Conservation (phyloP, 2,329 filamentous ascomycete genomes). For the Neurospora sp. region DNA sequence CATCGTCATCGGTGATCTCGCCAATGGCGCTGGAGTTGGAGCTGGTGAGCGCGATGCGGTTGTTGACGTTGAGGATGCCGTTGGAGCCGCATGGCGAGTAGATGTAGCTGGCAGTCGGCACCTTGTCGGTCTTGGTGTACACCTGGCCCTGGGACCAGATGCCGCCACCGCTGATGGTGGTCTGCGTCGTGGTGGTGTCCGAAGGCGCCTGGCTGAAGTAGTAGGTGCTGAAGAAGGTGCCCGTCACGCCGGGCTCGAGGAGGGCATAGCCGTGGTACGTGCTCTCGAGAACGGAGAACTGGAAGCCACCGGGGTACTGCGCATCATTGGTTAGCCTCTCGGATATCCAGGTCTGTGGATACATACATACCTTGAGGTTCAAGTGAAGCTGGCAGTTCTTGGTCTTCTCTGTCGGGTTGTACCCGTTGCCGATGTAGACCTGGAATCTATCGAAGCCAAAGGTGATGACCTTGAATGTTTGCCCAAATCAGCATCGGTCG, state of each 20-base stretch:
- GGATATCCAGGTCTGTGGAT: background rate
- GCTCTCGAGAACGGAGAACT: conserved; percentile 35
- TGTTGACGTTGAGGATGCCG: conserved; percentile 38
- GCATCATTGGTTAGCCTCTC: no score
- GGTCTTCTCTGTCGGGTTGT: conserved; percentile 24
- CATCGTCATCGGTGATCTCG: conserved; percentile 34
- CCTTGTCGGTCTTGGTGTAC: conserved; percentile 35
- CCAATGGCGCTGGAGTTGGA: conserved; percentile 27
- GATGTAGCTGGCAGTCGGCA: conserved; percentile 34
- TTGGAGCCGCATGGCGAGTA: conserved; percentile 35
- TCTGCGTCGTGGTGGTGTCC: conserved; percentile 33
- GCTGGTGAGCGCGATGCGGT: conserved; percentile 32
- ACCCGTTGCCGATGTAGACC: conserved; percentile 36
- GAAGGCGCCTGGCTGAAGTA: conserved; percentile 36
- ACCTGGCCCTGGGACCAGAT: conserved; percentile 33
- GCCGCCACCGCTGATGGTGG: conserved; percentile 32
- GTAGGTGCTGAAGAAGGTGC: conserved; percentile 36
- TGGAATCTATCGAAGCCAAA: conserved; percentile 38
- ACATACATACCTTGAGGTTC: conserved; percentile 24
- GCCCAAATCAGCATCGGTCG: background rate
- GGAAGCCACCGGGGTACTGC: conserved; percentile 34
- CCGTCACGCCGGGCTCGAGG: conserved; percentile 33
- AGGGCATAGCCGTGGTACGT: conserved; percentile 40
- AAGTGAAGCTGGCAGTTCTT: conserved; percentile 40
- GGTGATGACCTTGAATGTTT: conserved; percentile 28